These are phyloP conservation scores for Russula dissimulans DNA, from an alignment of 768 basidiomycete genomes.

Conservation along the genomic window DNA sequence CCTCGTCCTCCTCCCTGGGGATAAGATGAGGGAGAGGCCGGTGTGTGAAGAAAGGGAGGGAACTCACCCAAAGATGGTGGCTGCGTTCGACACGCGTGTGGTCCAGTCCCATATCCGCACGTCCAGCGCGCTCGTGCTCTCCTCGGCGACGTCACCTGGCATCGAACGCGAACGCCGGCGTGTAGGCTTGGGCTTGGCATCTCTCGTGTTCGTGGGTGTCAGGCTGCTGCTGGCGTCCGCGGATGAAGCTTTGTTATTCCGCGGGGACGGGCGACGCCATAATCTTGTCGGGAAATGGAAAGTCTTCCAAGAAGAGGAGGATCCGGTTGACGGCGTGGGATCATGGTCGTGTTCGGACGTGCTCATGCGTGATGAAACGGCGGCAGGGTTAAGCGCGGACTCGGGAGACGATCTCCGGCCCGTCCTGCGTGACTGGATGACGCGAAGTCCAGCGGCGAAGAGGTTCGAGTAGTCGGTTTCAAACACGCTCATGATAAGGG, in stretches of 20 bases:
- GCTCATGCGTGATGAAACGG: neutral
- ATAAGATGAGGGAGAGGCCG: too few species aligned
- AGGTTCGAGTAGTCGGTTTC: slow-evolving; percentile 17
- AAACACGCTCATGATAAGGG: slow-evolving; percentile 1
- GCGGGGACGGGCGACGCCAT: neutral
- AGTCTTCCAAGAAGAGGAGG: neutral
- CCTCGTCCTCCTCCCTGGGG: too few species aligned
- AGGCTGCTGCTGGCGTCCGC: neutral
- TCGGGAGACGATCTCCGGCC: neutral
- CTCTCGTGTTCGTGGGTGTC: too few species aligned
- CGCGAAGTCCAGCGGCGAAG: slow-evolving; percentile 16
- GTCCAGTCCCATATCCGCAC: slow-evolving; percentile 13
- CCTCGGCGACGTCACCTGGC: neutral
- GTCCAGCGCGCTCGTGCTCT: neutral
- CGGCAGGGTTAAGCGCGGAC: neutral
- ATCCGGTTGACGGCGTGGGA: neutral
- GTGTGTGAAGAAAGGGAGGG: too few species aligned
- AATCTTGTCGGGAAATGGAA: slow-evolving; percentile 5
- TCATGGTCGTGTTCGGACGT: neutral
- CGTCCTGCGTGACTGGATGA: slow-evolving; percentile 6
- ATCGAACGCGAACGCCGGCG: neutral
- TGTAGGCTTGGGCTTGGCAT: neutral
- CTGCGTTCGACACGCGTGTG: neutral
- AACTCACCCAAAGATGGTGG: too few species aligned
- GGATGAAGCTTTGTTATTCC: neutral